Percentiles rank a stretch among this genome's conserved stretches.
Conservation (phyloP, 345 rosid species). For the Euphorbia lathyris region DNA sequence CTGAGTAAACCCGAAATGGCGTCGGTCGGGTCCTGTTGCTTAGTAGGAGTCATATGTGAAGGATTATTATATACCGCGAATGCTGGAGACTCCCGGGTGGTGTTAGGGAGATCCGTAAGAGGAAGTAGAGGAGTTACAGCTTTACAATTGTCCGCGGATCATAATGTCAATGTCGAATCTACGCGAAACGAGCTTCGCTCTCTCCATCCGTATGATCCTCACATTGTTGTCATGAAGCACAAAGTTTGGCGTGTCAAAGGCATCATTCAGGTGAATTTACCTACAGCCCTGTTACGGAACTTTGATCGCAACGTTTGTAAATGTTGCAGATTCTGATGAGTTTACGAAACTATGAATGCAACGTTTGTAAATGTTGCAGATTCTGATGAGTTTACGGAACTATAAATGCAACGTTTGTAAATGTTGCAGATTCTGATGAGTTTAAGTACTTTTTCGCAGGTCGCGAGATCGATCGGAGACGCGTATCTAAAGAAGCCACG, state of each 20-base stretch:
- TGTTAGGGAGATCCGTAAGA: slow-evolving; percentile 57
- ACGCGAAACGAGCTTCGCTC: slow-evolving; percentile 64
- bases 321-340: no score
- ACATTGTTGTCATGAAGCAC: slow-evolving; percentile 60
- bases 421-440: background rate
- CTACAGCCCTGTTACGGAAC: background rate
- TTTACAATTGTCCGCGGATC: slow-evolving; percentile 65
- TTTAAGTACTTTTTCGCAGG: slow-evolving; percentile 30
- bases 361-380: no score
- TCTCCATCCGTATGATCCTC: slow-evolving; percentile 63
- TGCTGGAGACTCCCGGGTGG: slow-evolving; percentile 73
- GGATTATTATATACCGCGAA: slow-evolving; percentile 64
- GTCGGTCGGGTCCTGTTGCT: slow-evolving; percentile 75
- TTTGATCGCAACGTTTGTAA: no score
- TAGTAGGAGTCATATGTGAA: slow-evolving; percentile 64
- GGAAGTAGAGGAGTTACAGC: slow-evolving; percentile 40
- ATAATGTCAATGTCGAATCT: slow-evolving; percentile 61
- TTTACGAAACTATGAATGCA: no score
- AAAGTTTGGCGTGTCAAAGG: slow-evolving; percentile 83
- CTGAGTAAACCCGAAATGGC: slow-evolving; percentile 60
- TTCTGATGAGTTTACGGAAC: no score
- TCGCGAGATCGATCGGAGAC: slow-evolving; percentile 83
- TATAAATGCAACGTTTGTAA: background rate
- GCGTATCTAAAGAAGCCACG: slow-evolving; percentile 72
- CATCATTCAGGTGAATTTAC: slow-evolving; percentile 60